Percentiles rank a stretch among this genome's conserved stretches.
phyloP scores from a whole-genome alignment of 495 filamentous ascomycete genomes.

The Penicillium longicatenatum region DNA sequence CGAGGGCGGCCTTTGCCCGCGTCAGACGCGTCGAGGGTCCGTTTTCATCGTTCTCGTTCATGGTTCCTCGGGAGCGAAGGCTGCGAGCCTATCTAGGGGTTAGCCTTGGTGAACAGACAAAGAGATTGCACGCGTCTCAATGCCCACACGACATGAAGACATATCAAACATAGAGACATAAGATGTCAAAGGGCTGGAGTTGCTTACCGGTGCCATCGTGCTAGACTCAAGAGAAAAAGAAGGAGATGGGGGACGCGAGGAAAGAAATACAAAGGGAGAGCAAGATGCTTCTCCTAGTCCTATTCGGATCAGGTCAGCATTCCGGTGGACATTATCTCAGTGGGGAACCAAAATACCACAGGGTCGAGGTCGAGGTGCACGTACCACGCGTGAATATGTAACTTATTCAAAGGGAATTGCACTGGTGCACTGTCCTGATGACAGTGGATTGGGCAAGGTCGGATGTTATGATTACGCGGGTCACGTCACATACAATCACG shows the following conservation, averaged over 20 bases:
- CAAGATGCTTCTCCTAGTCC: constrained; percentile 32
- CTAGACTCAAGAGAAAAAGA: constrained; percentile 18
- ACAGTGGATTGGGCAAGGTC: constrained; percentile 17
- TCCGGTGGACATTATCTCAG: constrained; percentile 40
- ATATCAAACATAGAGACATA: constrained; percentile 3
- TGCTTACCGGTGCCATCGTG: constrained; percentile 50
- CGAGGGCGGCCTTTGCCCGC: constrained; percentile 83
- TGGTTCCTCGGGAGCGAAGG: constrained; percentile 64
- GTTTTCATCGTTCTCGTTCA: constrained; percentile 96
- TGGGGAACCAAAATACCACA: constrained; percentile 44
- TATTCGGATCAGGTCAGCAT: constrained; percentile 42
- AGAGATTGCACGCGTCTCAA: constrained; percentile 14
- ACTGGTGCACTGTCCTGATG: constrained; percentile 34
- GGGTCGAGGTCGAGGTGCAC: constrained; percentile 34
- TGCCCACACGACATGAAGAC: not conserved
- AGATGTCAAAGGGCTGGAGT: constrained; percentile 8
- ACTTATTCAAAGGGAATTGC: constrained; percentile 26
- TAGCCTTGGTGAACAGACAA: constrained; percentile 11
- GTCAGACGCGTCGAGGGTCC: constrained; percentile 77
- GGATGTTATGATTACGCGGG: constrained; percentile 20
- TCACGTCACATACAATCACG: constrained; percentile 26
- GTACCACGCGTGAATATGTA: constrained; percentile 49
- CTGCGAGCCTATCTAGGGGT: constrained; percentile 49
- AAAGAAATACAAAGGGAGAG: constrained; percentile 33
- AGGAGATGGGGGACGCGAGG: constrained; percentile 25